These are phyloP conservation scores for Hypholoma sublateritium DNA, from an alignment of 768 basidiomycete species.

Conservation along the genomic window DNA sequence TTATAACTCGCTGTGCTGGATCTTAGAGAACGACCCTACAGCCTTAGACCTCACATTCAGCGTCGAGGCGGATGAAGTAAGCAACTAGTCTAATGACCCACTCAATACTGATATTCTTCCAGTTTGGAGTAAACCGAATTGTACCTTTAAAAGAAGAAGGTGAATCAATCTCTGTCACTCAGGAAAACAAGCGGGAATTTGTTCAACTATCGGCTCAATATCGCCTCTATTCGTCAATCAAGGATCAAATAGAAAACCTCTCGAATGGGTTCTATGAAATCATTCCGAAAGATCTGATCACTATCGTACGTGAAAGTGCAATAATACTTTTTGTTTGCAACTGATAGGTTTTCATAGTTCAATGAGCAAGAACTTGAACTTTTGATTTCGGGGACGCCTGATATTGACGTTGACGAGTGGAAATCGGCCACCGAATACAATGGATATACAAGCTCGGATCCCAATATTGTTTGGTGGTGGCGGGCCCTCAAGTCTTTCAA, in stretches of 20 bases:
- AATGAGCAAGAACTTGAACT: constrained; percentile 94
- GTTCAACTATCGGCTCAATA: constrained; percentile 95
- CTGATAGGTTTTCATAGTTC: constrained; percentile 51
- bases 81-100: constrained; percentile 21
- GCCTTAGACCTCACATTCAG: constrained; percentile 89
- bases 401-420: constrained; percentile 98
- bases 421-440: constrained; percentile 89
- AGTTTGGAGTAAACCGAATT: constrained; percentile 92
- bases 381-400: constrained; percentile 95
- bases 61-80: constrained; percentile 91
- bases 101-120: constrained; percentile 12
- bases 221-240: constrained; percentile 89
- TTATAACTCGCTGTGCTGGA: constrained; percentile 98
- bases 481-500: constrained; percentile 96
- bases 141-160: constrained; percentile 87
- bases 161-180: constrained; percentile 81
- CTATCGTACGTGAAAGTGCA: constrained; percentile 63
- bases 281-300: constrained; percentile 92
- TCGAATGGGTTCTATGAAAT: constrained; percentile 95
- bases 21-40: constrained; percentile 93
- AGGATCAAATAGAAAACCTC: constrained; percentile 91
- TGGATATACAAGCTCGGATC: constrained; percentile 84
- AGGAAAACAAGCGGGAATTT: constrained; percentile 96
- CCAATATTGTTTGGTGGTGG: constrained; percentile 99
- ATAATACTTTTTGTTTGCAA: background rate